Evolutionary conservation across 306 rosid species (phyloP).

Genomic region (Abrus pulchellus): DNA sequence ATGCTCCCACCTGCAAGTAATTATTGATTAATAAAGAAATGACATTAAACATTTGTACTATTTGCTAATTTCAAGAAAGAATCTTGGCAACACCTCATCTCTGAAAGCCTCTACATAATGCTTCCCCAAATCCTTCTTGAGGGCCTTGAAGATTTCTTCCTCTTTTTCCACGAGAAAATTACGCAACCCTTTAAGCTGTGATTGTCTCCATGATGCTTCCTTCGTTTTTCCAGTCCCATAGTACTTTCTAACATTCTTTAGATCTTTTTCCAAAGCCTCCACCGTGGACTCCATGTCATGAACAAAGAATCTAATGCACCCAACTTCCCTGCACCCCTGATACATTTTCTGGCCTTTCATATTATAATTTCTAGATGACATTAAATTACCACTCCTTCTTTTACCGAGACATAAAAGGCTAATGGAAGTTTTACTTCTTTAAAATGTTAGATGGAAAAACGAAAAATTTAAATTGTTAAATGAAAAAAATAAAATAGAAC

Average conservation of each 20-base stretch:
- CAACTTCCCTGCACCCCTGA: background rate
- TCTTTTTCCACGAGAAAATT: conserved; percentile 58
- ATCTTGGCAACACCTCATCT: conserved; percentile 65
- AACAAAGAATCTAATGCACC: background rate
- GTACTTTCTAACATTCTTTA: conserved; percentile 57
- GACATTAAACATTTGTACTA: background rate
- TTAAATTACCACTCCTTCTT: too few species aligned
- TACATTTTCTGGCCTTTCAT: too few species aligned
- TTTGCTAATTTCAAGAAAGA: background rate
- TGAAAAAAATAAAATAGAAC: too few species aligned
- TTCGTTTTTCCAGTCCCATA: conserved; percentile 66
- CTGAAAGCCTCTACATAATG: conserved; percentile 77
- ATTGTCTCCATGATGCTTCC: conserved; percentile 74
- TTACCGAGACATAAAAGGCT: too few species aligned
- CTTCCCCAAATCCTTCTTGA: conserved; percentile 76
- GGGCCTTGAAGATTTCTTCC: conserved; percentile 61
- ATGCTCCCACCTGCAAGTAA: conserved; percentile 65
- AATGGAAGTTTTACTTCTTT: too few species aligned
- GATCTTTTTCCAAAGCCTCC: conserved; percentile 50
- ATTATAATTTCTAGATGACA: too few species aligned
- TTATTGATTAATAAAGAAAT: background rate
- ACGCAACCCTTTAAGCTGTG: conserved; percentile 69
- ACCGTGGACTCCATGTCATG: conserved; percentile 40
- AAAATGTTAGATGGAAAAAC: too few species aligned
- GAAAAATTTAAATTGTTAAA: too few species aligned